Evolutionary conservation across 148 eudicot genomes (phyloP), one percentile per base, ranked within the genome.

Genomic region (Spergularia marina): DNA sequence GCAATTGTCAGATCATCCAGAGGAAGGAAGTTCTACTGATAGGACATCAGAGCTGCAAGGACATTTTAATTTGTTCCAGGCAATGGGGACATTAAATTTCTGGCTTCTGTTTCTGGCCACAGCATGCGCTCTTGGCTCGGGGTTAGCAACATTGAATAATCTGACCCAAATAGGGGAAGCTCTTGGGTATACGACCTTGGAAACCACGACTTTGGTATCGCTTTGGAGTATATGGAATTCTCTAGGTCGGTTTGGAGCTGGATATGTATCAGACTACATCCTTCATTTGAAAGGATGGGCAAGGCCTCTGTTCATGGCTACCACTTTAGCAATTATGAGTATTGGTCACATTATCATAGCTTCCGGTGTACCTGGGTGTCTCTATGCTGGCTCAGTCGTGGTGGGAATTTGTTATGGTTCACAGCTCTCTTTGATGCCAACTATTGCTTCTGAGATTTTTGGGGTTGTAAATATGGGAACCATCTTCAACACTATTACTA

Each of bases 201-300:
- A 85, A 81, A 90, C 86, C 0, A 84, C 84, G 15, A 90, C 88
- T 72, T 83, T 92, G 54, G 92, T 92, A 74, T 90, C 97, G 5
- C 72, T 92, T 9, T 88, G 92, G 94, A 87, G 97, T 78, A 92
- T 92, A 9, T 88, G 90, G 91, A 92, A 90, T 74, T 92, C 86
- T 49, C 82, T 88, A 18, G 94, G 97, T 14, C 88, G 94, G 17
- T 88, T 92, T 81, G 97, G 94, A 62, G 92, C 89, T 9, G 97
- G 95, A 23, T 92, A 87, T 65, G 34, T 86, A 14, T 92, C 97
- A 4, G 95, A 92, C 59, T 84, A 84, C 55, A 82, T 83, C 74
- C 79, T 92, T 65, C 86, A 78, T 61, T 34, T n/a, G 9, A 84
- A 82, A 70, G 83, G 89, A 64, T 90, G 86, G 86, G 79, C 89